phyloP scores from a whole-genome alignment of 2,329 filamentous ascomycete species.

The Penicillium sclerotigenum region DNA sequence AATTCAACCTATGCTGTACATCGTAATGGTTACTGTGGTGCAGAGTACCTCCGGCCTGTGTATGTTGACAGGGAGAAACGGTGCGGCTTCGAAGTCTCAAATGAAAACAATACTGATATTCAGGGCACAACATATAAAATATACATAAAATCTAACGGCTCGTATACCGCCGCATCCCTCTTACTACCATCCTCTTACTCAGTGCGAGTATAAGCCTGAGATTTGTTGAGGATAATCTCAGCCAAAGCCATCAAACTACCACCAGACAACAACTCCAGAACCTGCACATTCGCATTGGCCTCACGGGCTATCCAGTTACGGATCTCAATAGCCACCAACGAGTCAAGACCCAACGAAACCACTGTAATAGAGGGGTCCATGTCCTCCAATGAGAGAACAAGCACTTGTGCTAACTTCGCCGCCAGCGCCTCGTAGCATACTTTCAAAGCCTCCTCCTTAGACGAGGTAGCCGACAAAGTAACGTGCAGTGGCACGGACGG shows the following conservation, averaged over 20 bases:
- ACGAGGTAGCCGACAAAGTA: slow-evolving; percentile 43
- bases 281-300: slow-evolving; percentile 29
- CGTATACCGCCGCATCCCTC: not conserved
- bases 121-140: not conserved
- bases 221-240: slow-evolving; percentile 26
- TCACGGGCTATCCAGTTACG: slow-evolving; percentile 28
- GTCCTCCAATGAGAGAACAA: slow-evolving; percentile 52
- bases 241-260: slow-evolving; percentile 25
- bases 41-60: not conserved
- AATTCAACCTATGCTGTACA: not conserved
- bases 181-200: not conserved
- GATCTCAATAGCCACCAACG: slow-evolving; percentile 25
- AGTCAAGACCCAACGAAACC: slow-evolving; percentile 22
- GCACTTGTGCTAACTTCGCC: slow-evolving; percentile 48
- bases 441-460: slow-evolving; percentile 47
- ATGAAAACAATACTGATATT: not conserved
- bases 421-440: slow-evolving; percentile 48
- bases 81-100: not conserved
- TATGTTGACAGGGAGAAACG: not conserved
- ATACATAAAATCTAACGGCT: not conserved
- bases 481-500: slow-evolving; percentile 45
- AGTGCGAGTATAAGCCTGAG: slow-evolving; percentile 10
- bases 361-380: slow-evolving; percentile 40
- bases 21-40: not conserved
- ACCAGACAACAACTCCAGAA: slow-evolving; percentile 30